Base-by-base conservation (phyloP, 2,329 filamentous ascomycete genomes). In the Ascocoryne sarcoides region DNA sequence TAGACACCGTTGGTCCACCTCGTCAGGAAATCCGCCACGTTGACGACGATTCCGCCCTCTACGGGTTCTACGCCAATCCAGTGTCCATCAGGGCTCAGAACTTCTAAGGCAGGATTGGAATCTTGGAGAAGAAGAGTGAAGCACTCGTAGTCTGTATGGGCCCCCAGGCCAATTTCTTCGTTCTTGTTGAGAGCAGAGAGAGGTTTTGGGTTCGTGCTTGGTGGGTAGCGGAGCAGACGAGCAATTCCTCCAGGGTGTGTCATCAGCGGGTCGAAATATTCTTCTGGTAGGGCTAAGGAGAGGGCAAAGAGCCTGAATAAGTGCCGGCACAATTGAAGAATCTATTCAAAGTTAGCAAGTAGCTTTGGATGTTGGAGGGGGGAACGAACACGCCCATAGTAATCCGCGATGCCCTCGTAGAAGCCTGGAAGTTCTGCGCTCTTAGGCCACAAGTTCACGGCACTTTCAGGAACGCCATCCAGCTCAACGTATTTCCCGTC, bases 61-160 rank as follows among this genome's bases (percentile, higher is more conserved):
- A 63, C 61, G 0, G 69, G 69, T 9, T 61, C 55, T 1, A 70
- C 67, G 39, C 61, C 50, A 9, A 60, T 61, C 70, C 68, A 75
- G 5, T 61, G 58, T 10, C 61, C 57, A 8, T 64, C 65, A 3
- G 62, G 55, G 43, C 73, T 64, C 39, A 68, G 63, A 3, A 76
- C 70, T 48, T 77, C 64, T 2, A 77, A 62, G 0, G 71, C 73
- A 20, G 66, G 65, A 10, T 66, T 59, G 2, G 60, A 58, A 43
- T 71, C 70, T 49, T 75, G 72, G 3, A 75, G 62, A 9, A 77
- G 65, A 20, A 76, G 60, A 1, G 73, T 76, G 32, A 76, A 66
- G 34, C 67, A 67, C n/a, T 71, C 70, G 46, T 73, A 76, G 49
- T 75, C 73, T 1, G 69, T 73, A 47, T 75, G 73, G 3, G 68